Conservation (phyloP, 2,329 filamentous ascomycete species). For the Ophiocordyceps unilateralis region DNA sequence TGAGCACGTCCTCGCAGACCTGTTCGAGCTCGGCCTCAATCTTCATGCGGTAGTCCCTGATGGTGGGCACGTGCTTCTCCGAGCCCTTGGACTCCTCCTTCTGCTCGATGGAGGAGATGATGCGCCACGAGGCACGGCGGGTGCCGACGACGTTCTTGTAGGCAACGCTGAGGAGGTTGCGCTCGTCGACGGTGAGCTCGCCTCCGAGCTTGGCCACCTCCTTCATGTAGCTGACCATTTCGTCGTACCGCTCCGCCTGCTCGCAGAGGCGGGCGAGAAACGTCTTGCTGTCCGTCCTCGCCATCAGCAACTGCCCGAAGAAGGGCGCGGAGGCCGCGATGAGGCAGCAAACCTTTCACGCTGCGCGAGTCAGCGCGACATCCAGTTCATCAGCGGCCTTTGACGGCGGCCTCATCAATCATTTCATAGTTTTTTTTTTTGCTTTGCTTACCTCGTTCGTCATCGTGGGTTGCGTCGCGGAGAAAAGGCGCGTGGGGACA, state of each 20-base stretch:
- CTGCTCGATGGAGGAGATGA: constrained; percentile 96
- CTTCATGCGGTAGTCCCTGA: constrained; percentile 96
- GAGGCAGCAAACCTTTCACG: constrained; percentile 46
- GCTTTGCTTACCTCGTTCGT: constrained; percentile 15
- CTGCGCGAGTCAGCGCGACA: constrained; percentile 19
- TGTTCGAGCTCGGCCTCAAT: constrained; percentile 95
- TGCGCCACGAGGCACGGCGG: constrained; percentile 94
- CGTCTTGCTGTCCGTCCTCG: constrained; percentile 59
- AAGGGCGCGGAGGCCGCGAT: constrained; percentile 1
- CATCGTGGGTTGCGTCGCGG: constrained; percentile 8
- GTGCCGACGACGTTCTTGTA: constrained; percentile 99
- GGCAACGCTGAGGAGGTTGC: constrained; percentile 93
- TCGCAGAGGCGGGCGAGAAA: constrained; percentile 99
- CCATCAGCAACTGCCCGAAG: background rate
- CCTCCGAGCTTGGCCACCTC: constrained; percentile 81
- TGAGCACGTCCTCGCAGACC: constrained; percentile 94
- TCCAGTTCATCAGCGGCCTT: background rate
- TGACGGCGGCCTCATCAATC: no score
- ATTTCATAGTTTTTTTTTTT: no score
- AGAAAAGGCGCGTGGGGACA: background rate
- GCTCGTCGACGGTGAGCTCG: constrained; percentile 87
- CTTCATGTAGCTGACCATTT: constrained; percentile 99
- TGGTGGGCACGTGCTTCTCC: constrained; percentile 84
- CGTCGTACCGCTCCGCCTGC: constrained; percentile 99
- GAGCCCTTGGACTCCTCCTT: constrained; percentile 99